Conservation (phyloP, 495 filamentous ascomycete genomes). For the Neurospora terricola region DNA sequence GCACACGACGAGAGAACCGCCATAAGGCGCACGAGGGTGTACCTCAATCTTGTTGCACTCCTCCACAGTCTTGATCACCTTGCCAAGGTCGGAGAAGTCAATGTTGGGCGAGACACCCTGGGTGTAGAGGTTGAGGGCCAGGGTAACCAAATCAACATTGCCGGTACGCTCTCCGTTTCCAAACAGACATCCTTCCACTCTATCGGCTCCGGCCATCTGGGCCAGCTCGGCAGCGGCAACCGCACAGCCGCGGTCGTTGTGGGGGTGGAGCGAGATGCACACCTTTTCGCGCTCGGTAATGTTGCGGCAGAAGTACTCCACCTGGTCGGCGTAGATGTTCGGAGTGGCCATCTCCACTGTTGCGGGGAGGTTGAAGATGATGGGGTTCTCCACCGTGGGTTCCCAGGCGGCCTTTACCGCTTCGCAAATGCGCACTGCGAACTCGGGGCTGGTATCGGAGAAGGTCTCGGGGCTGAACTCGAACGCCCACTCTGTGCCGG, state of each 20-base stretch:
- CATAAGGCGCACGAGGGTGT: conserved; percentile 80
- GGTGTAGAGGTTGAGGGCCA: conserved; percentile 92
- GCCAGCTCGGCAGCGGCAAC: conserved; percentile 80
- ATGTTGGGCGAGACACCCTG: conserved; percentile 83
- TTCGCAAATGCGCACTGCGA: conserved; percentile 76
- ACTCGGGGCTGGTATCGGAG: conserved; percentile 81
- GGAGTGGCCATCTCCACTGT: conserved; percentile 95
- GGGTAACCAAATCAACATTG: conserved; percentile 91
- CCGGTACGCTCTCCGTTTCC: conserved; percentile 94
- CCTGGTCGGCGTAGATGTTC: conserved; percentile 93
- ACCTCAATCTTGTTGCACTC: conserved; percentile 91
- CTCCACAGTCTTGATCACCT: conserved; percentile 84
- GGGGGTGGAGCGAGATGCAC: conserved; percentile 77
- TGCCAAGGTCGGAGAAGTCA: conserved; percentile 86
- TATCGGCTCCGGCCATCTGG: conserved; percentile 94
- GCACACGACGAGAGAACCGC: conserved; percentile 78
- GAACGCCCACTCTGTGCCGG: conserved; percentile 80
- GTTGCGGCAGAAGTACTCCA: conserved; percentile 86
- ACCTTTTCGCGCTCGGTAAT: conserved; percentile 77
- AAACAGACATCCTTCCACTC: conserved; percentile 92
- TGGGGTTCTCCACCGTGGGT: conserved; percentile 68
- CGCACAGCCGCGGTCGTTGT: conserved; percentile 89
- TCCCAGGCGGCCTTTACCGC: conserved; percentile 95
- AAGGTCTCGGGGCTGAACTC: conserved; percentile 98
- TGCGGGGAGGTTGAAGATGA: conserved; percentile 96